Conservation (phyloP, 257 asterid genomes). For the Rauvolfia tetraphylla region DNA sequence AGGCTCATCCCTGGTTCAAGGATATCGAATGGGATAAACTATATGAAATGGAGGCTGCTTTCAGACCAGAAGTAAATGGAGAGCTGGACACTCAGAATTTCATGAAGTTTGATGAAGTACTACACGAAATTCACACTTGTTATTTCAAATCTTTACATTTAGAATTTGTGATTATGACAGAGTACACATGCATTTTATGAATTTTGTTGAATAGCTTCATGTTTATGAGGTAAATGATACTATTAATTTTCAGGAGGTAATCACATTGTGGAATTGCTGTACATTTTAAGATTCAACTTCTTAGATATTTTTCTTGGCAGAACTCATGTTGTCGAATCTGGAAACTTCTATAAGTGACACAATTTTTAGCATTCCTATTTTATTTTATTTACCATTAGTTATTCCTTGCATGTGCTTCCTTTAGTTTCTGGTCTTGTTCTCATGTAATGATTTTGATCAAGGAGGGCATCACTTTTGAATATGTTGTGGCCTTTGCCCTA, state of each 20-base stretch:
- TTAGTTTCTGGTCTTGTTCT: background rate
- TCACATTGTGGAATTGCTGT: background rate
- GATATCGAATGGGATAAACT: slow-evolving; percentile 82
- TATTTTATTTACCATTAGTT: background rate
- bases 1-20: slow-evolving; percentile 95
- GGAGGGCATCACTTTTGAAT: background rate
- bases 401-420: background rate
- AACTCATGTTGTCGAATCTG: no score
- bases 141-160: background rate
- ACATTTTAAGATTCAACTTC: background rate
- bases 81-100: slow-evolving; percentile 96
- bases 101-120: slow-evolving; percentile 95
- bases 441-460: background rate
- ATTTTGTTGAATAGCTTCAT: background rate
- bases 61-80: slow-evolving; percentile 83
- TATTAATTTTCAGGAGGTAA: background rate
- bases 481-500: background rate
- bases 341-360: no score
- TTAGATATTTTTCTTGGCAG: background rate
- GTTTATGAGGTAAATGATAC: background rate
- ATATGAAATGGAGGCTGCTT: slow-evolving; percentile 97
- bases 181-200: background rate
- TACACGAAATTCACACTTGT: slow-evolving; percentile 8
- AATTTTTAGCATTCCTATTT: no score
- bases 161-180: background rate